Evolutionary conservation across 2,329 filamentous ascomycete genomes (phyloP).

Genomic region (Intubia oerlemansii): DNA sequence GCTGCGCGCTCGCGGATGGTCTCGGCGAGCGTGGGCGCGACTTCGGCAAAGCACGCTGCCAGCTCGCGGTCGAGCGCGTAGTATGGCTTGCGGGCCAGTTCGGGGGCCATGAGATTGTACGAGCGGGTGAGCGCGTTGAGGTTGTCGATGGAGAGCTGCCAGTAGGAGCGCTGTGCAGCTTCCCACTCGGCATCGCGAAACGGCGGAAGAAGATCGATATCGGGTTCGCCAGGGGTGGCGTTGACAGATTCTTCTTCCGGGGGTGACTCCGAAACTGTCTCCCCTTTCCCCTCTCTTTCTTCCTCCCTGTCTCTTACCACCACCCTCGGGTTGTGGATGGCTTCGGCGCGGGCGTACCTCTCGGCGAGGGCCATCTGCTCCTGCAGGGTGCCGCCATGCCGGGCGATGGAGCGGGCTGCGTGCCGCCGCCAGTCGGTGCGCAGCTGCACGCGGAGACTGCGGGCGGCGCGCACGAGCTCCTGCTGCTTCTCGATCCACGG

Average conservation of each 20-base stretch:
- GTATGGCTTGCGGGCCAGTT: conserved; percentile 83
- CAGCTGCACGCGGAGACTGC: conserved; percentile 51
- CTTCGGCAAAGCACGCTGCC: conserved; percentile 60
- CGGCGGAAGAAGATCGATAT: conserved; percentile 19
- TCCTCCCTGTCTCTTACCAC: too few species aligned
- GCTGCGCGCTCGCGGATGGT: conserved; percentile 51
- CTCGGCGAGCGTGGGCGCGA: conserved; percentile 53
- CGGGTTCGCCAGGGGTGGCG: background rate
- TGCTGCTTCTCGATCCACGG: conserved; percentile 99
- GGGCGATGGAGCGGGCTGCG: conserved; percentile 57
- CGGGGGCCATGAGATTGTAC: conserved; percentile 90
- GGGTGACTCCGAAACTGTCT: too few species aligned
- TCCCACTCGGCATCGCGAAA: conserved; percentile 70
- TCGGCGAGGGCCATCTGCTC: conserved; percentile 52
- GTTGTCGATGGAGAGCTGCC: conserved; percentile 51
- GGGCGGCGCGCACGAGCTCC: conserved; percentile 50
- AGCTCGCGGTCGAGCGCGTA: conserved; percentile 69
- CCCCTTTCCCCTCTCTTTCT: too few species aligned
- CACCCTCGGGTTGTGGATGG: conserved; percentile 40
- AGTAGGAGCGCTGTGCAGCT: conserved; percentile 48
- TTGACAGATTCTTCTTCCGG: too few species aligned
- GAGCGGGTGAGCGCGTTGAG: conserved; percentile 65
- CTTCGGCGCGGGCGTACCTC: conserved; percentile 57
- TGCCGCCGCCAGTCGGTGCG: conserved; percentile 71
- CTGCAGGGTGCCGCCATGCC: conserved; percentile 51